These are phyloP conservation scores for Penicillium taxi DNA, from an alignment of 495 filamentous ascomycete species.

Conservation along the genomic window DNA sequence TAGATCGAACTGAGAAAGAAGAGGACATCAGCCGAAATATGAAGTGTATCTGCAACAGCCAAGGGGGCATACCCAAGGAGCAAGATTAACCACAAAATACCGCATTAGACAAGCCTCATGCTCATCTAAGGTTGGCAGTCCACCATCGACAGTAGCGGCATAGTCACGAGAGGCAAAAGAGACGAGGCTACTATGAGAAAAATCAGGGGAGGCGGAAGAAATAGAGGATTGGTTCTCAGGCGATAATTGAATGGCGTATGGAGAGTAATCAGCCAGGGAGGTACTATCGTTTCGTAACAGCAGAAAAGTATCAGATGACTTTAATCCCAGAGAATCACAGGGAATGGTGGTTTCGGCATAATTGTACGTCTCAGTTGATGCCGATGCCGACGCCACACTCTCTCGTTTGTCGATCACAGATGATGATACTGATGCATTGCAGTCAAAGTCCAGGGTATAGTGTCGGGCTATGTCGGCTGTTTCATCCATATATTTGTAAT, in stretches of 20 bases:
- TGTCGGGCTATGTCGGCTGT: constrained; percentile 14
- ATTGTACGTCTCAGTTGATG: constrained; percentile 3
- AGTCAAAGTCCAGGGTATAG: constrained; percentile 7
- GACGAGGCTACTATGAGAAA: constrained; percentile 11
- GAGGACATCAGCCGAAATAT: not conserved
- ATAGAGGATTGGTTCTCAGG: constrained; percentile 6
- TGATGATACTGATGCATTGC: constrained; percentile 1
- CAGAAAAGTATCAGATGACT: constrained; percentile 7
- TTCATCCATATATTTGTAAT: constrained; percentile 17
- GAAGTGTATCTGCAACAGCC: too few species aligned
- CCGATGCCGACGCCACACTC: too few species aligned
- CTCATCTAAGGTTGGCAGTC: constrained; percentile 10
- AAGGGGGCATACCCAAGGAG: constrained; percentile 16
- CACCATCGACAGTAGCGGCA: not conserved
- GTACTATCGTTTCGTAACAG: constrained; percentile 1
- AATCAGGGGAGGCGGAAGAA: constrained; percentile 8
- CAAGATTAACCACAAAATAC: constrained; percentile 25
- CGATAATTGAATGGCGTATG: constrained; percentile 9
- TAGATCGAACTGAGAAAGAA: constrained; percentile 14
- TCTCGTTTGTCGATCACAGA: constrained; percentile 3
- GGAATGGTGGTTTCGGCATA: constrained; percentile 2
- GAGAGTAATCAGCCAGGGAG: constrained; percentile 3
- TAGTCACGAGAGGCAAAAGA: constrained; percentile 5
- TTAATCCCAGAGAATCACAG: constrained; percentile 3
- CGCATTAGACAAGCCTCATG: constrained; percentile 26